Evolutionary conservation across 2,329 filamentous ascomycete species (phyloP).

Genomic region (Emydomyces testavorans): DNA sequence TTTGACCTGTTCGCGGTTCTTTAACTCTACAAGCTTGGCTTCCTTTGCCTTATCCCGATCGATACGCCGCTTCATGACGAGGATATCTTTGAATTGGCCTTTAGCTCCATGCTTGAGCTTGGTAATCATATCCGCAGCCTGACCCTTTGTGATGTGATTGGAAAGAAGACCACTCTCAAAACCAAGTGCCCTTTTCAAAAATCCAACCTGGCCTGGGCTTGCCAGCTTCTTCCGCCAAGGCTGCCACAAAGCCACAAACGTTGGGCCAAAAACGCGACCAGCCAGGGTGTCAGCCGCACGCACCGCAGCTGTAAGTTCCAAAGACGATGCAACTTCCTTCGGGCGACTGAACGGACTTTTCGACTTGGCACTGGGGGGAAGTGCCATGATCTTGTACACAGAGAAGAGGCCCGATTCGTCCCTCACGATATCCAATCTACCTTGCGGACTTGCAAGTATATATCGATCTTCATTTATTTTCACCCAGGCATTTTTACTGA

Average conservation of each 20-base stretch:
- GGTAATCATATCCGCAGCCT: constrained; percentile 79
- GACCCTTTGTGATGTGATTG: constrained; percentile 60
- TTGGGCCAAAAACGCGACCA: constrained; percentile 50
- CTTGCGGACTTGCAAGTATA: constrained; percentile 54
- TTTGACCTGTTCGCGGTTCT: constrained; percentile 32
- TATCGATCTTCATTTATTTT: constrained; percentile 59
- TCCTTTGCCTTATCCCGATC: constrained; percentile 28
- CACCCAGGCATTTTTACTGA: constrained; percentile 75
- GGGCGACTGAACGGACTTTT: constrained; percentile 55
- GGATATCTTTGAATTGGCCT: constrained; percentile 47
- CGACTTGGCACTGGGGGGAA: constrained; percentile 22
- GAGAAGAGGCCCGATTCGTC: constrained; percentile 21
- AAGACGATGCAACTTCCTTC: constrained; percentile 52
- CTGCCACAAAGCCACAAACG: constrained; percentile 55
- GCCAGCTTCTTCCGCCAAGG: constrained; percentile 60
- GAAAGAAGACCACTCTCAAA: constrained; percentile 50
- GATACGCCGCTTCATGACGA: constrained; percentile 44
- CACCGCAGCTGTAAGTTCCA: constrained; percentile 62
- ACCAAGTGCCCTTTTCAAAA: constrained; percentile 33
- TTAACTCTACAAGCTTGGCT: constrained; percentile 21
- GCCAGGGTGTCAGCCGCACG: constrained; percentile 78
- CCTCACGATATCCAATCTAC: constrained; percentile 46
- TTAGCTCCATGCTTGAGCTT: constrained; percentile 72
- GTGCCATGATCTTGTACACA: constrained; percentile 24
- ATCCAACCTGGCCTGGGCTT: constrained; percentile 38